A percentile compares a stretch with the other conserved stretches of the same genome.
Conservation (phyloP, 192 early-diverging fungal species). For the Coemansia erecta region DNA sequence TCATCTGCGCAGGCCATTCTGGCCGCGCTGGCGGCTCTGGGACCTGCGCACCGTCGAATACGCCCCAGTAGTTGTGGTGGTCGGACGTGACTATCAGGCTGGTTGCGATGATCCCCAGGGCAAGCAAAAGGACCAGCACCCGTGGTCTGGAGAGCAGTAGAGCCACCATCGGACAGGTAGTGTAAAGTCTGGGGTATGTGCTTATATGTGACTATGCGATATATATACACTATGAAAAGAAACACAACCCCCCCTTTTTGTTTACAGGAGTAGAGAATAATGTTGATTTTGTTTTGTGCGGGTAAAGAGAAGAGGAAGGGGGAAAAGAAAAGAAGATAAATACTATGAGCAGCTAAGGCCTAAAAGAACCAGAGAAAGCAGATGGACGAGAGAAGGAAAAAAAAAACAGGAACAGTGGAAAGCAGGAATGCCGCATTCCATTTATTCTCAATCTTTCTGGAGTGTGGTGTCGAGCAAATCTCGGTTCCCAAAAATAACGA, state of each 20-base stretch:
- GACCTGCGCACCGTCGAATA: conserved; percentile 1
- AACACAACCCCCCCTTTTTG: not conserved
- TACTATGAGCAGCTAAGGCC: too few species aligned
- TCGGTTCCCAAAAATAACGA: too few species aligned
- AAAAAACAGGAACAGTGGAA: not conserved
- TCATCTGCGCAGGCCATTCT: not conserved
- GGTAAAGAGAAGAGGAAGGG: not conserved
- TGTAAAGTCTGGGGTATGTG: not conserved
- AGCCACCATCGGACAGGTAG: not conserved
- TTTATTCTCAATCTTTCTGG: too few species aligned
- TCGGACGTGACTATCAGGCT: conserved; percentile 15
- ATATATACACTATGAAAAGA: conserved; percentile 1
- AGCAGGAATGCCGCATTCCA: not conserved
- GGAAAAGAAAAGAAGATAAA: not conserved
- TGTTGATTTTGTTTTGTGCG: not conserved
- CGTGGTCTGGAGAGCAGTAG: conserved; percentile 8
- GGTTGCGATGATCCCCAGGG: conserved; percentile 14
- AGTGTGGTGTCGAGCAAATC: too few species aligned
- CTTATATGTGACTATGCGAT: not conserved
- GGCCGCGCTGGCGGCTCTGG: not conserved
- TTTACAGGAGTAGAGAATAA: not conserved
- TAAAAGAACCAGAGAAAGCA: not conserved
- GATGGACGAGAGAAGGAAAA: too few species aligned
- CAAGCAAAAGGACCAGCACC: conserved; percentile 10
- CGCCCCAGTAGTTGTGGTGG: conserved; percentile 25